phyloP scores from a whole-genome alignment of 176 grass and related monocot species.

The Areca catechu region DNA sequence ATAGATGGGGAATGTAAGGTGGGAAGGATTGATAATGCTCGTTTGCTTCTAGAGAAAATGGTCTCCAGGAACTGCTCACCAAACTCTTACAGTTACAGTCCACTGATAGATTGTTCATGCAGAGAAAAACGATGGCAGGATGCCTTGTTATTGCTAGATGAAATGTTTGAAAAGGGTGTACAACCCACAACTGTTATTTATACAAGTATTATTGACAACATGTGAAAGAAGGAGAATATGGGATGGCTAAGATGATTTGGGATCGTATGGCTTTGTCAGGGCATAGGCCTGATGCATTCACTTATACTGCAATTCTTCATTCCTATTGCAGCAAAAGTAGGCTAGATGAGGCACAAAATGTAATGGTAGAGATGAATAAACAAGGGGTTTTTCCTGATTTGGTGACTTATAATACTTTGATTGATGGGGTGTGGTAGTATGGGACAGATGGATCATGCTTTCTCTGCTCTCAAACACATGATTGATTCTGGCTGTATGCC shows the following conservation, averaged over 20 bases:
- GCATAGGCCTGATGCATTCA: conserved; percentile 36
- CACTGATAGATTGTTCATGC: conserved; percentile 44
- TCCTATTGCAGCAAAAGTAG: conserved; percentile 44
- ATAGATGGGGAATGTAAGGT: conserved; percentile 44
- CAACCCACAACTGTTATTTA: conserved; percentile 34
- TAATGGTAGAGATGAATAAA: conserved; percentile 35
- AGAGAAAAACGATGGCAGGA: conserved; percentile 33
- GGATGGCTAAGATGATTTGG: conserved; percentile 32
- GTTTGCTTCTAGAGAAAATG: conserved; percentile 43
- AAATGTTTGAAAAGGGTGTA: conserved; percentile 43
- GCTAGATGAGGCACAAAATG: conserved; percentile 38
- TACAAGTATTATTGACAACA: conserved; percentile 53
- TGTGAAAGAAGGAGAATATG: conserved; percentile 37
- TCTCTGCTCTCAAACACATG: conserved; percentile 43
- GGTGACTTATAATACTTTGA: conserved; percentile 47
- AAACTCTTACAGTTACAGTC: conserved; percentile 47
- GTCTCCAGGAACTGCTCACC: conserved; percentile 30
- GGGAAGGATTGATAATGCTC: conserved; percentile 37
- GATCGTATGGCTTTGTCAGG: conserved; percentile 41
- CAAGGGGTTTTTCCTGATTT: conserved; percentile 26
- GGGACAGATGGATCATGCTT: conserved; percentile 35
- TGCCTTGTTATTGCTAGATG: conserved; percentile 36
- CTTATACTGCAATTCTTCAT: conserved; percentile 41
- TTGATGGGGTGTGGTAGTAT: conserved; percentile 34
- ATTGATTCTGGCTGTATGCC: conserved; percentile 30